phyloP scores from a whole-genome alignment of 345 rosid genomes.

The Camelina laxa region DNA sequence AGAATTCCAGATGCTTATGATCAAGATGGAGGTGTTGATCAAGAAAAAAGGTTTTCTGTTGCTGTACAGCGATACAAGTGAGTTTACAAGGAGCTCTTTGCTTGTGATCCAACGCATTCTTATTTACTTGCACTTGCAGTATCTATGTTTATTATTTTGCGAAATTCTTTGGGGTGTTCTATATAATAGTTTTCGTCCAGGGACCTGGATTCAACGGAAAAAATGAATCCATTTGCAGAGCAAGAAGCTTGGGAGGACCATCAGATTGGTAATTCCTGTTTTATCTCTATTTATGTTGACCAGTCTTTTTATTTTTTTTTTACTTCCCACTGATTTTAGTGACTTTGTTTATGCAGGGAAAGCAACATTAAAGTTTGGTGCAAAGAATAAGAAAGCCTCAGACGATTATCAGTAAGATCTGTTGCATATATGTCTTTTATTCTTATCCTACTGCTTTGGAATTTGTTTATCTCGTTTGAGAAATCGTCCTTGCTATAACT shows the following conservation, averaged over 20 bases:
- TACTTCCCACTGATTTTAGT: conserved; percentile 14
- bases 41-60: conserved; percentile 93
- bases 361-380: conserved; percentile 77
- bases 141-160: conserved; percentile 8
- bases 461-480: conserved; percentile 22
- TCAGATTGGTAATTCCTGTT: conserved; percentile 70
- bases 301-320: conserved; percentile 1
- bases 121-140: neutral
- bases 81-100: conserved; percentile 39
- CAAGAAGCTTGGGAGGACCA: conserved; percentile 99
- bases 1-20: conserved; percentile 98
- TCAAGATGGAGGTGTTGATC: conserved; percentile 77
- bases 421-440: conserved; percentile 21
- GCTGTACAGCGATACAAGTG: conserved; percentile 88
- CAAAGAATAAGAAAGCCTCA: conserved; percentile 71
- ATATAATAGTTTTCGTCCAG: conserved; percentile 42
- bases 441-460: neutral
- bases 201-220: conserved; percentile 71
- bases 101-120: conserved; percentile 19
- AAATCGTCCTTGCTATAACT: conserved; percentile 5
- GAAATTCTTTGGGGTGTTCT: conserved; percentile 13
- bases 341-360: conserved; percentile 60
- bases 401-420: conserved; percentile 79
- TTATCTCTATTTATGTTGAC: conserved; percentile 8
- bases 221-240: conserved; percentile 97